Percentiles rank a stretch among this genome's conserved stretches.
These are phyloP conservation scores for Acanthamoeba triangularis DNA, from an alignment of 208 protist species.

Conservation along the genomic window DNA sequence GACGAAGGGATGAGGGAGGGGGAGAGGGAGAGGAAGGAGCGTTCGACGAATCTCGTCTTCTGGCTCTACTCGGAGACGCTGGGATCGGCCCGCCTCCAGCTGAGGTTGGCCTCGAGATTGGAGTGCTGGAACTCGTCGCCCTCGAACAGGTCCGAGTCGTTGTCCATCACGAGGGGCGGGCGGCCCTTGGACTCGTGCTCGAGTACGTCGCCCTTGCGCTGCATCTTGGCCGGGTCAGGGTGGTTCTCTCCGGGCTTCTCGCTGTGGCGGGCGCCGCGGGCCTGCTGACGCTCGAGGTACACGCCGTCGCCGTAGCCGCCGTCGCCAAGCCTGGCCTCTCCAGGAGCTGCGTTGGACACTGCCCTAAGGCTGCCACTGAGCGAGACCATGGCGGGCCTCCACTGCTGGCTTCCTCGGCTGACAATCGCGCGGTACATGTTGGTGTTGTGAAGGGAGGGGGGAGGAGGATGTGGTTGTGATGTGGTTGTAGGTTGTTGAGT, in stretches of 20 bases:
- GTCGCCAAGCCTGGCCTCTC: background rate
- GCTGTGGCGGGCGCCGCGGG: background rate
- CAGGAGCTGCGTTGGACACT: background rate
- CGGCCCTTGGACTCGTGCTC: slow-evolving; percentile 21
- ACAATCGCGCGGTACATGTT: background rate
- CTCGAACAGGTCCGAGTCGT: background rate
- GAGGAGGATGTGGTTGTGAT: background rate
- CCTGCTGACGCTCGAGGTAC: background rate
- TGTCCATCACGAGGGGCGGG: background rate
- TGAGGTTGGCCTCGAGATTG: background rate
- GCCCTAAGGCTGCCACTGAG: background rate
- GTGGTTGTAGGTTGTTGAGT: background rate
- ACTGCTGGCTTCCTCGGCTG: background rate
- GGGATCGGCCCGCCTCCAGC: background rate
- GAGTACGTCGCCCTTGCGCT: background rate
- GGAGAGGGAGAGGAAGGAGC: too few species aligned
- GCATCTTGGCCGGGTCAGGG: background rate
- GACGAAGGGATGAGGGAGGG: background rate
- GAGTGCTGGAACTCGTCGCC: background rate
- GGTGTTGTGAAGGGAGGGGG: background rate
- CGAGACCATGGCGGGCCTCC: background rate
- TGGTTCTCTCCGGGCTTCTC: background rate
- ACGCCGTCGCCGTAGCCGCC: background rate
- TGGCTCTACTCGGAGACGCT: background rate
- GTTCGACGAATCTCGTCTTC: background rate